Conservation (phyloP, 2,329 filamentous ascomycete species). For the Bimuria novae-zelandiae region DNA sequence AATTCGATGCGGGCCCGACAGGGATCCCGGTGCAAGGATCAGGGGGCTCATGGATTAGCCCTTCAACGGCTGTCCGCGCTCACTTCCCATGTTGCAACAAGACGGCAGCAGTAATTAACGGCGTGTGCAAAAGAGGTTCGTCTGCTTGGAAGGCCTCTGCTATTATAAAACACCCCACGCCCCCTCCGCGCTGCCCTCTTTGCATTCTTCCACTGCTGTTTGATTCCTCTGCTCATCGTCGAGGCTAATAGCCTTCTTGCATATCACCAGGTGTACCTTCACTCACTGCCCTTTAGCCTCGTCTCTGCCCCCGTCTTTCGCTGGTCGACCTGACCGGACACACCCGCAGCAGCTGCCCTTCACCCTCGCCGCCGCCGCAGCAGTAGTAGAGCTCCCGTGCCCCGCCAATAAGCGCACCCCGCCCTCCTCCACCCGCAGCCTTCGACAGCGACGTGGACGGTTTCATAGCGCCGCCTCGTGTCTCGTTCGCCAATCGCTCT, state of each 20-base stretch:
- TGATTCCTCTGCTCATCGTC: too few species aligned
- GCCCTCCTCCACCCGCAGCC: slow-evolving; percentile 19
- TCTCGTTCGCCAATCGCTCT: slow-evolving; percentile 16
- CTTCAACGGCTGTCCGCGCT: slow-evolving; percentile 5
- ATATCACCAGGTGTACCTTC: neutral
- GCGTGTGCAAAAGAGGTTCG: slow-evolving; percentile 42
- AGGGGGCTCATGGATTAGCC: slow-evolving; percentile 1
- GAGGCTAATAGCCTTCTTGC: too few species aligned
- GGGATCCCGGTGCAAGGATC: slow-evolving; percentile 3
- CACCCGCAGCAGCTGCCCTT: neutral
- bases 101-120: slow-evolving; percentile 48
- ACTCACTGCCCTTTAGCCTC: neutral
- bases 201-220: slow-evolving; percentile 30
- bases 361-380: neutral
- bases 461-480: slow-evolving; percentile 8
- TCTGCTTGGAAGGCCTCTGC: slow-evolving; percentile 41
- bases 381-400: slow-evolving; percentile 16
- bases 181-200: slow-evolving; percentile 37
- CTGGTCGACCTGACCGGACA: neutral
- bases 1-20: slow-evolving; percentile 24
- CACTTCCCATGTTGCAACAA: slow-evolving; percentile 46
- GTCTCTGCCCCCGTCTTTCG: neutral
- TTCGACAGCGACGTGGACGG: slow-evolving; percentile 3
- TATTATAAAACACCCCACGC: slow-evolving; percentile 46
- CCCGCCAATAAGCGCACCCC: slow-evolving; percentile 26